Conservation (phyloP, 495 filamentous ascomycete genomes). For the Opeltia flavorubescens region DNA sequence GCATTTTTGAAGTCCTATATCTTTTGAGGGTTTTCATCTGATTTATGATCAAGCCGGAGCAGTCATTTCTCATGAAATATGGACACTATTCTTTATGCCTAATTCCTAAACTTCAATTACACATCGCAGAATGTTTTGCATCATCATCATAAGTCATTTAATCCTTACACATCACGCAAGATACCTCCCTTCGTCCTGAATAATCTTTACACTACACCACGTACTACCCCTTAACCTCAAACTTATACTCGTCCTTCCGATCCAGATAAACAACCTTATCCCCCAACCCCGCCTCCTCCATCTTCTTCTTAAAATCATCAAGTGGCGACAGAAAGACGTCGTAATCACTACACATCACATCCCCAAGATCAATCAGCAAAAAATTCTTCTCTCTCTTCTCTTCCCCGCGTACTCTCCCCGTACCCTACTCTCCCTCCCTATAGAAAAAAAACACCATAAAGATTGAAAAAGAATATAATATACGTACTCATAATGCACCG, state of each 20-base stretch:
- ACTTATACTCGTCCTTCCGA: constrained; percentile 42
- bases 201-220: too few relatives aligned
- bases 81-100: too few relatives aligned
- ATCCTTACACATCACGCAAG: too few relatives aligned
- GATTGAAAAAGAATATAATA: not conserved
- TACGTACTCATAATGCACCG: constrained; percentile 47
- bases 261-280: constrained; percentile 49
- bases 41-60: too few relatives aligned
- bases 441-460: not conserved
- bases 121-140: too few relatives aligned
- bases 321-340: constrained; percentile 44
- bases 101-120: too few relatives aligned
- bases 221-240: constrained; percentile 31
- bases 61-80: too few relatives aligned
- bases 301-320: constrained; percentile 43
- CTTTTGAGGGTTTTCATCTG: too few relatives aligned
- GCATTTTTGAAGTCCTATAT: too few relatives aligned
- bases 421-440: not conserved
- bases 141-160: too few relatives aligned
- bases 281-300: constrained; percentile 34
- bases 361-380: not conserved
- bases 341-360: constrained; percentile 41
- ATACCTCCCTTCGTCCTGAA: too few relatives aligned
- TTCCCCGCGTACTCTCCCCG: not conserved
- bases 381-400: not conserved